Conservation (phyloP, 2,329 filamentous ascomycete genomes). For the Fusarium irregulare region DNA sequence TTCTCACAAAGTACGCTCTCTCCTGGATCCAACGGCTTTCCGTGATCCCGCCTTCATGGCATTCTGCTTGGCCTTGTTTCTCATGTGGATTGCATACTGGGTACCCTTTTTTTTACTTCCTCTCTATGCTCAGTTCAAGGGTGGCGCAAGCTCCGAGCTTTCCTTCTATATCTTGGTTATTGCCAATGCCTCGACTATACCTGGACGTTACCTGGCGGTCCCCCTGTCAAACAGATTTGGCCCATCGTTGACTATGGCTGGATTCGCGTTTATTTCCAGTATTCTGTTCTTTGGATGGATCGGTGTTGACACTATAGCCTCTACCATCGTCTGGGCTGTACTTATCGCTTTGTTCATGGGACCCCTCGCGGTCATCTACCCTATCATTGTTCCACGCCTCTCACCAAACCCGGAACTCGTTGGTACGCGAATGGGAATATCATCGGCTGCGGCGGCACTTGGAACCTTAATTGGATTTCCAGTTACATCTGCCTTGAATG, state of each 20-base stretch:
- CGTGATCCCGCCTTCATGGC: conserved; percentile 9
- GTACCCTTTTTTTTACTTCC: conserved; percentile 15
- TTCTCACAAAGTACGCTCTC: conserved; percentile 1
- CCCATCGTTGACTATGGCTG: neutral
- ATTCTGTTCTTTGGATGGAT: conserved; percentile 13
- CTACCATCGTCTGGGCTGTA: conserved; percentile 4
- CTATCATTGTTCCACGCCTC: neutral
- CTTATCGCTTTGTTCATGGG: conserved; percentile 15
- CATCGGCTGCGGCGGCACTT: neutral
- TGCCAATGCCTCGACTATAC: conserved; percentile 12
- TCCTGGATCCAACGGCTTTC: conserved; percentile 9
- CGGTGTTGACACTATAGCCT: neutral
- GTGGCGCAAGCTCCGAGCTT: conserved; percentile 3
- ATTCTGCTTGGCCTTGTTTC: conserved; percentile 9
- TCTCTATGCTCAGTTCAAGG: conserved; percentile 10
- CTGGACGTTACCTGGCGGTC: conserved; percentile 7
- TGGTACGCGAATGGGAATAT: conserved; percentile 3
- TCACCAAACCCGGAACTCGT: neutral
- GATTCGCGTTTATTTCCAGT: neutral
- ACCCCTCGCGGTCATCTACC: conserved; percentile 8
- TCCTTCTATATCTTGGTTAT: conserved; percentile 9
- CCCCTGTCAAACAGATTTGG: conserved; percentile 9
- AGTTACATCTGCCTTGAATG: neutral
- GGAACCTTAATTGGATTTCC: neutral
- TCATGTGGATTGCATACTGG: conserved; percentile 17